These are phyloP conservation scores for Sporisorium exsertum DNA, from an alignment of 1,284 basidiomycete genomes.

Conservation along the genomic window DNA sequence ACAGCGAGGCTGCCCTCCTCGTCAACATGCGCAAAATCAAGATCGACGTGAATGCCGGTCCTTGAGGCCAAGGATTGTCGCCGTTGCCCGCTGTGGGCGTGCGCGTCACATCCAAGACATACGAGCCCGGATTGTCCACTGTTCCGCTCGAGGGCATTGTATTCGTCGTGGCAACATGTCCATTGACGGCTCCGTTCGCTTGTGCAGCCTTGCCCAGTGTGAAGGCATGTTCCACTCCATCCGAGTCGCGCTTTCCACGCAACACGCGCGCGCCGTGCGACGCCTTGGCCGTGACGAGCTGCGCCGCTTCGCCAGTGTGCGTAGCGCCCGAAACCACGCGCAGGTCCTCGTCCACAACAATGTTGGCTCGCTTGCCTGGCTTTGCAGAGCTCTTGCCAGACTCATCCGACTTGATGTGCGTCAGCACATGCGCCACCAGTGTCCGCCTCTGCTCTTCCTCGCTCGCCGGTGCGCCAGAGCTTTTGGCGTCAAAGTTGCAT, in stretches of 20 bases:
- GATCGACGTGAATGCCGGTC: constrained; percentile 57
- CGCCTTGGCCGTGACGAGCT: constrained; percentile 20
- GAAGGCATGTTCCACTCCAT: constrained; percentile 26
- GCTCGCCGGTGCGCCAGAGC: constrained; percentile 2
- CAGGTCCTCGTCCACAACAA: constrained; percentile 35
- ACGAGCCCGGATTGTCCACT: constrained; percentile 56
- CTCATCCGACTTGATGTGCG: constrained; percentile 40
- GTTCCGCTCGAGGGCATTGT: constrained; percentile 49
- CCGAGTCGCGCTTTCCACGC: constrained; percentile 28
- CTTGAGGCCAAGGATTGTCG: constrained; percentile 53
- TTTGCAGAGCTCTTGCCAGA: neutral
- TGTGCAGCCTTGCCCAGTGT: constrained; percentile 15
- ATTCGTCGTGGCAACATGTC: constrained; percentile 7
- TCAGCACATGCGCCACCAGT: constrained; percentile 47
- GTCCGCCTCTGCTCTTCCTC: constrained; percentile 16
- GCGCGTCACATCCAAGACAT: constrained; percentile 61
- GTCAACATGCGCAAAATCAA: constrained; percentile 63
- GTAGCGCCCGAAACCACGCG: constrained; percentile 23
- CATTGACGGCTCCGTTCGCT: constrained; percentile 19
- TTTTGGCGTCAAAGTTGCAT: constrained; percentile 48
- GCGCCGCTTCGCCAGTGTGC: constrained; percentile 32
- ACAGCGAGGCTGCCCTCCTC: constrained; percentile 48
- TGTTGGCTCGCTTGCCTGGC: constrained; percentile 1
- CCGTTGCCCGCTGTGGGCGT: constrained; percentile 60
- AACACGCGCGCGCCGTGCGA: constrained; percentile 29